Percentiles rank a stretch among this genome's conserved stretches.
These are phyloP conservation scores for Ogataea angusta DNA, from an alignment of 805 yeast genomes.

Conservation along the genomic window DNA sequence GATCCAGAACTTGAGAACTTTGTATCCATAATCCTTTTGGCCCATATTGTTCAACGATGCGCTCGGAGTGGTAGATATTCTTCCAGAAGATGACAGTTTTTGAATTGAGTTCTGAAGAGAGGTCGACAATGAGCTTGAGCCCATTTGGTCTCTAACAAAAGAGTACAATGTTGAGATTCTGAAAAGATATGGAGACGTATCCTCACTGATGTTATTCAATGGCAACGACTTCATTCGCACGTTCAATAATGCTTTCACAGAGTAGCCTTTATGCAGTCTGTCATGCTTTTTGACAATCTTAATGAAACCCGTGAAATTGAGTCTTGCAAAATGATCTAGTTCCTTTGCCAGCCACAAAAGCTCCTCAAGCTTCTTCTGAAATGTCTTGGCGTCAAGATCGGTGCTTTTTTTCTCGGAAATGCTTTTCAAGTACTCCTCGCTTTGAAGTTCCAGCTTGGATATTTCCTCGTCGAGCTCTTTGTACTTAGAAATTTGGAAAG, in stretches of 20 bases:
- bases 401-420: slow-evolving; percentile 23
- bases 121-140: slow-evolving; percentile 31
- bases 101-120: slow-evolving; percentile 45
- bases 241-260: slow-evolving; percentile 86
- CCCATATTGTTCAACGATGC: slow-evolving; percentile 18
- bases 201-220: slow-evolving; percentile 76
- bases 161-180: slow-evolving; percentile 79
- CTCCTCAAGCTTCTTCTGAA: slow-evolving; percentile 71
- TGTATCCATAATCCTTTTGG: slow-evolving; percentile 35
- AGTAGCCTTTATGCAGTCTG: slow-evolving; percentile 78
- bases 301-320: slow-evolving; percentile 91
- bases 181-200: slow-evolving; percentile 85
- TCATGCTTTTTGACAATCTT: slow-evolving; percentile 97
- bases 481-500: slow-evolving; percentile 67
- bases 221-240: slow-evolving; percentile 87
- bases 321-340: slow-evolving; percentile 82
- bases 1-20: slow-evolving; percentile 87
- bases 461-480: slow-evolving; percentile 64
- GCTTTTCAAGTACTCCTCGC: slow-evolving; percentile 38
- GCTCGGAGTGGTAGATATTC: slow-evolving; percentile 33
- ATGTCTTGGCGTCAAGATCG: slow-evolving; percentile 53
- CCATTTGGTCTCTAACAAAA: slow-evolving; percentile 71
- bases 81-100: slow-evolving; percentile 42
- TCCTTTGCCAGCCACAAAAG: slow-evolving; percentile 74
- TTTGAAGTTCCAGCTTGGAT: slow-evolving; percentile 57